These are phyloP conservation scores for Kodamaea hsintzibuensis DNA, from an alignment of 805 yeast species.

Conservation along the genomic window DNA sequence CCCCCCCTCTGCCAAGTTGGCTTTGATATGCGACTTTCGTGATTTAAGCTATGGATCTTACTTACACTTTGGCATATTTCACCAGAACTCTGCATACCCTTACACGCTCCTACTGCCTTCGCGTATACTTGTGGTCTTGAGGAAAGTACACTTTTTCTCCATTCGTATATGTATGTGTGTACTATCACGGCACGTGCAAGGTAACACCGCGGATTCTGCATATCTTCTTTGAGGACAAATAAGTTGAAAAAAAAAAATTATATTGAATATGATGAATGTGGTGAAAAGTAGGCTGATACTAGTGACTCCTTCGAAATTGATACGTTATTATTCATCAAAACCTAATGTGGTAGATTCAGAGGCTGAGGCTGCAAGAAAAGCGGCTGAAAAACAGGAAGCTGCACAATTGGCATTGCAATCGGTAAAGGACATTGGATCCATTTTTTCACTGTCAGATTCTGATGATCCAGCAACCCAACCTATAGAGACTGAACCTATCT, in stretches of 20 bases:
- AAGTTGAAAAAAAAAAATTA: not conserved
- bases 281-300: not conserved
- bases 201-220: not conserved
- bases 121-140: not conserved
- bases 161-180: not conserved
- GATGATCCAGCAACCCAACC: slow-evolving; percentile 44
- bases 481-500: slow-evolving; percentile 47
- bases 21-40: no score
- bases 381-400: slow-evolving; percentile 26
- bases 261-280: not conserved
- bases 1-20: no score
- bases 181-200: not conserved
- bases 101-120: not conserved
- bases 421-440: slow-evolving; percentile 39
- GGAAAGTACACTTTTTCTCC: no score
- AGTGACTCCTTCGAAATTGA: not conserved
- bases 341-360: not conserved
- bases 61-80: no score
- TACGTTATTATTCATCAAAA: not conserved
- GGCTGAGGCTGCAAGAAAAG: slow-evolving; percentile 3
- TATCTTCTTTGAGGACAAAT: not conserved
- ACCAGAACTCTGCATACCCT: no score
- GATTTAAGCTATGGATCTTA: no score
- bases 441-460: slow-evolving; percentile 30
- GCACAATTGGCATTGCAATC: slow-evolving; percentile 41